Conservation (phyloP, 139 green algal species). For the Pycnococcus provasolii region DNA sequence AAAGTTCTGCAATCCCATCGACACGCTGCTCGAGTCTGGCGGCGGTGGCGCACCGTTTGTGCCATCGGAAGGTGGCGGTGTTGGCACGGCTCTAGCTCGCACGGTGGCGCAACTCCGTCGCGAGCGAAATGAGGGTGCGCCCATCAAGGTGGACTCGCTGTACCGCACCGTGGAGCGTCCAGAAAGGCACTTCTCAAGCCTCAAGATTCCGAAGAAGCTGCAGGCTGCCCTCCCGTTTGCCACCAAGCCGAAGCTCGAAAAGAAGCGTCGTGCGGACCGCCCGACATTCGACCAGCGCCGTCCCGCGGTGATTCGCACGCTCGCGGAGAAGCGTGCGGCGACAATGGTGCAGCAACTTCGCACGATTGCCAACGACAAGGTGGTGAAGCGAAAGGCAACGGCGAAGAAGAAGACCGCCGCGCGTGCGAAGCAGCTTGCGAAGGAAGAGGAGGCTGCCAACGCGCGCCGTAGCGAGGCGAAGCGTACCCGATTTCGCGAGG, state of each 20-base stretch:
- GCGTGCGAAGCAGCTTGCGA: not conserved
- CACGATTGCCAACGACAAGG: slow-evolving; percentile 83
- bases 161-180: slow-evolving; percentile 75
- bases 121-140: slow-evolving; percentile 57
- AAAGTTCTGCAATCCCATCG: slow-evolving; percentile 70
- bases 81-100: not conserved
- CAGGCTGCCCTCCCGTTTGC: slow-evolving; percentile 82
- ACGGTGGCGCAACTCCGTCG: slow-evolving; percentile 78
- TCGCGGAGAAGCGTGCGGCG: slow-evolving; percentile 46
- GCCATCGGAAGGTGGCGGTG: not conserved
- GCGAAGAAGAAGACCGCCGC: not conserved
- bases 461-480: not conserved
- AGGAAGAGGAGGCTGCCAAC: slow-evolving; percentile 4
- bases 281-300: slow-evolving; percentile 67
- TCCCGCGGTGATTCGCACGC: slow-evolving; percentile 62
- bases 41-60: not conserved
- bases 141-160: slow-evolving; percentile 69
- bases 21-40: not conserved
- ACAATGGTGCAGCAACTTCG: slow-evolving; percentile 82
- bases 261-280: slow-evolving; percentile 35
- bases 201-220: slow-evolving; percentile 73
- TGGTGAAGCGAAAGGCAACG: slow-evolving; percentile 33
- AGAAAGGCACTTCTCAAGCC: slow-evolving; percentile 75
- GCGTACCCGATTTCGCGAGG: slow-evolving; percentile 1
- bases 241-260: slow-evolving; percentile 82